A percentile compares a stretch with the other conserved stretches of the same genome.
Evolutionary conservation across 2,329 filamentous ascomycete species (phyloP).

Genomic region (Xylaria sp.): DNA sequence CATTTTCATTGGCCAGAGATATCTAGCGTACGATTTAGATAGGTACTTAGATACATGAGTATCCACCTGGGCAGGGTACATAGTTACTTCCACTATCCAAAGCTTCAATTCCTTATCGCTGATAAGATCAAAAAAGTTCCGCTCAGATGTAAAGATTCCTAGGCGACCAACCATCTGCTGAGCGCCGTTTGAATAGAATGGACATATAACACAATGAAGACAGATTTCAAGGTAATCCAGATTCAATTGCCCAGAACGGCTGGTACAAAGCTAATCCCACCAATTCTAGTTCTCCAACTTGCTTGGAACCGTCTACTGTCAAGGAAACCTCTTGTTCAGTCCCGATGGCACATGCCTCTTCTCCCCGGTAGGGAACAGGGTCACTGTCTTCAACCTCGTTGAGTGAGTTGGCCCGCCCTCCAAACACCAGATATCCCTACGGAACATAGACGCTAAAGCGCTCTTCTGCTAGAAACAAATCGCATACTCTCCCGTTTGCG

Average conservation of each 20-base stretch:
- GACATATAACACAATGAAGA: slow-evolving; percentile 77
- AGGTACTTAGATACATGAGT: not conserved
- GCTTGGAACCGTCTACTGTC: slow-evolving; percentile 96
- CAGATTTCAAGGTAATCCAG: slow-evolving; percentile 86
- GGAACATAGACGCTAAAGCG: not conserved
- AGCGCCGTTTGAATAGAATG: slow-evolving; percentile 24
- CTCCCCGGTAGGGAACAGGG: slow-evolving; percentile 94
- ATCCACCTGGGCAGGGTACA: no score
- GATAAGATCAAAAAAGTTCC: slow-evolving; percentile 41
- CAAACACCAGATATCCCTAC: slow-evolving; percentile 25
- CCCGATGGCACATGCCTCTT: slow-evolving; percentile 95
- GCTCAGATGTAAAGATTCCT: slow-evolving; percentile 1
- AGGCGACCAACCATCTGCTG: not conserved
- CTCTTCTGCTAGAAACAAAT: slow-evolving; percentile 71
- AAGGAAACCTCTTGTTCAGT: slow-evolving; percentile 95
- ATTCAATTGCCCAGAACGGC: not conserved
- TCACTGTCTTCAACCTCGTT: slow-evolving; percentile 94
- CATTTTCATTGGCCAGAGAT: no score
- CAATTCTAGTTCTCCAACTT: slow-evolving; percentile 87
- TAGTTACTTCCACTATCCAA: no score
- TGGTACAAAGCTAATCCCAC: slow-evolving; percentile 14
- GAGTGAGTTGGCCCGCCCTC: slow-evolving; percentile 64
- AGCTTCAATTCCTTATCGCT: slow-evolving; percentile 35
- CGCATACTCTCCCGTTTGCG: slow-evolving; percentile 83
- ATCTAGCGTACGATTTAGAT: no score